Base-by-base conservation (phyloP, 768 basidiomycete species). In the Hydnomerulius pinastri region DNA sequence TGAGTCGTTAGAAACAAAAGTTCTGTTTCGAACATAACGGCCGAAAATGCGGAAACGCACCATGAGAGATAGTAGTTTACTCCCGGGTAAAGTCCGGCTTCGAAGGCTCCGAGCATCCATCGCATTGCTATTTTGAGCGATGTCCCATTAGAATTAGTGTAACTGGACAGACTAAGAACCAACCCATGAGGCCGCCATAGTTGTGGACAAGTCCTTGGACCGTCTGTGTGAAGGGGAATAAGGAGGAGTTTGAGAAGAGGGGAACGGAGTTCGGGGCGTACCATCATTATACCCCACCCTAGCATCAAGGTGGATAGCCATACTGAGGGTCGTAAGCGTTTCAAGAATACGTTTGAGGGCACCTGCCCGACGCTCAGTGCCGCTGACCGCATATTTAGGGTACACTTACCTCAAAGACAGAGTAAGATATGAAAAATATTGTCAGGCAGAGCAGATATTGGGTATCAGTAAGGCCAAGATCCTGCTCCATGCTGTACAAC, bases 221-320 rank as follows among this genome's bases (percentile, higher is more conserved):
- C 13, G 85, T 87, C 88, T 90, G 62, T 20, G 50, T 23, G 25
- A 61, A 39, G 24, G 40, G 52, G n/a, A n/a, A n/a, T 64, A 15
- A 2, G 20, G 48, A 24, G 43, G 25, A 24, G n/a, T 24, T 18
- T n/a, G 9, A 50, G 18, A 24, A 24, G 9, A 20, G 32, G 15
- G 51, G 30, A 36, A 40, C 11, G 7, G 27, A 47, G 23, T 6
- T 15, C 8, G 1, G 20, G 4, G 38, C 43, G 43, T 46, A 86
- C 86, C 87, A 89, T 89, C 74, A 83, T 82, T 25, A 89, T 56
- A 2, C 87, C 87, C 86, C 87, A 89, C 15, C 80, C 57, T 2
- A 87, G 54, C 88, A 92, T 90, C 45, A 90, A 73, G 23, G 76
- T 51, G 5, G 86, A 87, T 5, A 92, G 71, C 88, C 89, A 91